Evolutionary conservation across 306 rosid species (phyloP).

Genomic region (Clitoria ternatea): DNA sequence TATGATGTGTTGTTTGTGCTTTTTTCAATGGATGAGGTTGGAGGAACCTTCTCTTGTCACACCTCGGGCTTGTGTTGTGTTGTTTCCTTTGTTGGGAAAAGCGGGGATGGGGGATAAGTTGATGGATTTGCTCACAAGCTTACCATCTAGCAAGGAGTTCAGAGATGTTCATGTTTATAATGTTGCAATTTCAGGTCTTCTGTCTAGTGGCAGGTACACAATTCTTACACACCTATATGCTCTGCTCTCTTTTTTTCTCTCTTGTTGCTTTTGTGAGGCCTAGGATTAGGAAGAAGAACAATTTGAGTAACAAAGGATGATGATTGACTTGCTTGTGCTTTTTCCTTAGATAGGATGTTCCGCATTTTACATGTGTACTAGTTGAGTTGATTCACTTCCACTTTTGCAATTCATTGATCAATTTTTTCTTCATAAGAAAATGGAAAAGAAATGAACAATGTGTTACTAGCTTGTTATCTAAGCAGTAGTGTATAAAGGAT

Average conservation of each 20-base stretch:
- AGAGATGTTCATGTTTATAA: slow-evolving; percentile 72
- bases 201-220: slow-evolving; percentile 52
- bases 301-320: neutral
- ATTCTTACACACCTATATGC: slow-evolving; percentile 9
- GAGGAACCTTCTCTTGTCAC: slow-evolving; percentile 66
- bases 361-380: neutral
- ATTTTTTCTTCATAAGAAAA: neutral
- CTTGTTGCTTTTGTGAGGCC: slow-evolving; percentile 1
- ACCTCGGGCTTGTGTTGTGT: slow-evolving; percentile 54
- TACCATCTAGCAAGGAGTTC: slow-evolving; percentile 57
- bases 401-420: neutral
- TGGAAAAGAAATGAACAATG: neutral
- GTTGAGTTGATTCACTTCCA: neutral
- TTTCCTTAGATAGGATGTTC: neutral
- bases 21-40: slow-evolving; percentile 88
- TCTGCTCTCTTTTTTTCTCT: slow-evolving; percentile 12
- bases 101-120: slow-evolving; percentile 70
- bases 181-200: slow-evolving; percentile 74
- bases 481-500: neutral
- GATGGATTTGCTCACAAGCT: slow-evolving; percentile 52
- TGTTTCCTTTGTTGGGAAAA: slow-evolving; percentile 77
- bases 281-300: neutral
- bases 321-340: neutral
- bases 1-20: slow-evolving; percentile 55
- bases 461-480: slow-evolving; percentile 1